These are phyloP conservation scores for Nitzschia inconspicua DNA, from an alignment of 108 stramenopile species.

Conservation along the genomic window DNA sequence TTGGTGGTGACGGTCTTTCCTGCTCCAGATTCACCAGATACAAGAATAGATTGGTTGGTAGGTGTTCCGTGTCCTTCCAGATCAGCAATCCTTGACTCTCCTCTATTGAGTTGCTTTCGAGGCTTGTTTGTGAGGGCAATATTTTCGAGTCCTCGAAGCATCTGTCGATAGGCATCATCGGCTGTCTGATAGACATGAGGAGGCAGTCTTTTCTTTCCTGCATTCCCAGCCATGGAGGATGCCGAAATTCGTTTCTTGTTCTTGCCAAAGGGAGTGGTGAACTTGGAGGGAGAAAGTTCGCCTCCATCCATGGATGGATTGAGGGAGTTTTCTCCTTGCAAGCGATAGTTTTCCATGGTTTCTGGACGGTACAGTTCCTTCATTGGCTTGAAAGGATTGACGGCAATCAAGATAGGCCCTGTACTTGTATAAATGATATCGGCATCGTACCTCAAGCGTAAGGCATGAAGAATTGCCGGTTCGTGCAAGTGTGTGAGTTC, in stretches of 20 bases:
- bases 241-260: slow-evolving; percentile 2
- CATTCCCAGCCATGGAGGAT: slow-evolving; percentile 15
- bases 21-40: slow-evolving; percentile 92
- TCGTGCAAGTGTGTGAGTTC: slow-evolving; percentile 80
- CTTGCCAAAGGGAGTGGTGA: slow-evolving; percentile 46
- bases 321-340: slow-evolving; percentile 50
- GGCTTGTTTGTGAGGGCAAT: neutral
- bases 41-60: slow-evolving; percentile 89
- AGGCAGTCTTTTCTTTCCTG: slow-evolving; percentile 39
- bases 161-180: slow-evolving; percentile 92
- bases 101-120: neutral
- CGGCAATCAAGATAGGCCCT: slow-evolving; percentile 89
- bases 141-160: slow-evolving; percentile 84
- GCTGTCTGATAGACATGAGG: slow-evolving; percentile 95
- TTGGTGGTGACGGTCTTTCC: slow-evolving; percentile 98
- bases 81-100: slow-evolving; percentile 3
- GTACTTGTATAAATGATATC: slow-evolving; percentile 90
- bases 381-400: slow-evolving; percentile 94
- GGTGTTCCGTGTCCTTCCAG: too few relatives aligned
- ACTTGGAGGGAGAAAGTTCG: slow-evolving; percentile 11
- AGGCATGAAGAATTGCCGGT: slow-evolving; percentile 80
- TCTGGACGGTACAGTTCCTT: slow-evolving; percentile 66
- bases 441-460: slow-evolving; percentile 69
- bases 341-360: slow-evolving; percentile 76
- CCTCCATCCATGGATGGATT: neutral